phyloP scores from a whole-genome alignment of 1,139 yeast genomes.

The Geotrichum macrosporum region DNA sequence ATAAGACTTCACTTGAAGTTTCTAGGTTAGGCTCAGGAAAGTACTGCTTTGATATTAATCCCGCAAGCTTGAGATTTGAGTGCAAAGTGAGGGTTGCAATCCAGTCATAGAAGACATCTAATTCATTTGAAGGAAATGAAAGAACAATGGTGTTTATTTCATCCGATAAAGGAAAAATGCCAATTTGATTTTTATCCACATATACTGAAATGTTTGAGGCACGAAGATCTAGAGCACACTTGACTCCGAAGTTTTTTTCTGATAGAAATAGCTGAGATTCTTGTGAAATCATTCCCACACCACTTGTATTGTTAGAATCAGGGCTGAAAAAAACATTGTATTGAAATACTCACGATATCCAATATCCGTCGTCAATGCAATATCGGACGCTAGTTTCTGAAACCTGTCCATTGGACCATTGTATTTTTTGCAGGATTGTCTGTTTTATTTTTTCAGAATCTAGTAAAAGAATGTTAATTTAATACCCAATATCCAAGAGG shows the following conservation, averaged over 20 bases:
- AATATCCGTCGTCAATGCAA: conserved; percentile 10
- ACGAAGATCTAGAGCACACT: conserved; percentile 7
- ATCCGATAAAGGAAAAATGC: conserved; percentile 1
- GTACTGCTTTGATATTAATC: conserved; percentile 8
- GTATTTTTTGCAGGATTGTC: neutral
- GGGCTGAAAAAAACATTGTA: neutral
- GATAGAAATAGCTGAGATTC: conserved; percentile 11
- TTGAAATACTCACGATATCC: conserved; percentile 10
- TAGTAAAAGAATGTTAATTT: too few relatives aligned
- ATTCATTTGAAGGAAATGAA: neutral
- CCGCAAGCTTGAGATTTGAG: conserved; percentile 17
- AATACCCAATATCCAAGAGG: neutral
- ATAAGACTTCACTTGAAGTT: neutral
- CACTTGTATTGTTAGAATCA: conserved; percentile 5
- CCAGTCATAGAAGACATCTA: conserved; percentile 12
- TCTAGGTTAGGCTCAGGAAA: conserved; percentile 3
- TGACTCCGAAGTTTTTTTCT: conserved; percentile 12
- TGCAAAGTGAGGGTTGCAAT: conserved; percentile 13
- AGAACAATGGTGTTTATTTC: conserved; percentile 1
- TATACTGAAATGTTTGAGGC: conserved; percentile 1
- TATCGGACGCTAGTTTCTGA: conserved; percentile 1
- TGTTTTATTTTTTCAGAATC: neutral
- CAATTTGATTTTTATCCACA: neutral
- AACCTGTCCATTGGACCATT: conserved; percentile 1
- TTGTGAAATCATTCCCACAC: conserved; percentile 2